Evolutionary conservation across 1,284 basidiomycete genomes (phyloP).

Genomic region (Moesziomyces globuligerus): DNA sequence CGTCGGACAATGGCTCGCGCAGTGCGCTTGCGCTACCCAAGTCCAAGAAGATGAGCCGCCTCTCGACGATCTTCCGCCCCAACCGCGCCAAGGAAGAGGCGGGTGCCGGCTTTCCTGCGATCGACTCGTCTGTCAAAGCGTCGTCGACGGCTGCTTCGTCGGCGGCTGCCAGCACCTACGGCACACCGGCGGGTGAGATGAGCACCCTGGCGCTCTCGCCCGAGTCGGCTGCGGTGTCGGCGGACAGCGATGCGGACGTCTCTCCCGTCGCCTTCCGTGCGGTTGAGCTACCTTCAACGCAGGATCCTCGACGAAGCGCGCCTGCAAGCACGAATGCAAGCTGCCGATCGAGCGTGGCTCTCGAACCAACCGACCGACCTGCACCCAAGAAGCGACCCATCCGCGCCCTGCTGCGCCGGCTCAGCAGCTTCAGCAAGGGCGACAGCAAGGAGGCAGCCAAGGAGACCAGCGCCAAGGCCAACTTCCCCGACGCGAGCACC

Average conservation of each 20-base stretch:
- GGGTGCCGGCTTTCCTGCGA: constrained; percentile 5
- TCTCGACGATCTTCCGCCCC: constrained; percentile 29
- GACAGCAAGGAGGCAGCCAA: constrained; percentile 4
- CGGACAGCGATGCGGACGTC: constrained; percentile 31
- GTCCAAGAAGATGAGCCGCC: constrained; percentile 10
- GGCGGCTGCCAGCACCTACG: constrained; percentile 14
- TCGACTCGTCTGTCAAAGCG: constrained; percentile 1
- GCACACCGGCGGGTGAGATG: constrained; percentile 17
- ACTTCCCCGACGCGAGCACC: constrained; percentile 29
- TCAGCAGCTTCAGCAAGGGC: constrained; percentile 44
- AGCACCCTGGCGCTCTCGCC: constrained; percentile 23
- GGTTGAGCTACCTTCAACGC: constrained; percentile 20
- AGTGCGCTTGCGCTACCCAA: constrained; percentile 8
- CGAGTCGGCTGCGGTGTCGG: constrained; percentile 27
- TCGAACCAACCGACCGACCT: constrained; percentile 6
- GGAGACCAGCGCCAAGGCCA: constrained; percentile 29
- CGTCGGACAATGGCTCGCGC: constrained; percentile 10
- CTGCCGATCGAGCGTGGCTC: constrained; percentile 20
- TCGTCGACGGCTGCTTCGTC: constrained; percentile 4
- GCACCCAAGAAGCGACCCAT: constrained; percentile 23
- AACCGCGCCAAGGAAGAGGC: constrained; percentile 19
- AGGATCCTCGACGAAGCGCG: constrained; percentile 7
- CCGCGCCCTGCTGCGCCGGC: constrained; percentile 32
- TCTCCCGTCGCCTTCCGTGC: constrained; percentile 35
- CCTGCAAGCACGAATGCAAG: constrained; percentile 14